A percentile compares a stretch with the other conserved stretches of the same genome.
These are phyloP conservation scores for Monosporascus sp. DNA, from an alignment of 2,329 filamentous ascomycete species.

Conservation along the genomic window DNA sequence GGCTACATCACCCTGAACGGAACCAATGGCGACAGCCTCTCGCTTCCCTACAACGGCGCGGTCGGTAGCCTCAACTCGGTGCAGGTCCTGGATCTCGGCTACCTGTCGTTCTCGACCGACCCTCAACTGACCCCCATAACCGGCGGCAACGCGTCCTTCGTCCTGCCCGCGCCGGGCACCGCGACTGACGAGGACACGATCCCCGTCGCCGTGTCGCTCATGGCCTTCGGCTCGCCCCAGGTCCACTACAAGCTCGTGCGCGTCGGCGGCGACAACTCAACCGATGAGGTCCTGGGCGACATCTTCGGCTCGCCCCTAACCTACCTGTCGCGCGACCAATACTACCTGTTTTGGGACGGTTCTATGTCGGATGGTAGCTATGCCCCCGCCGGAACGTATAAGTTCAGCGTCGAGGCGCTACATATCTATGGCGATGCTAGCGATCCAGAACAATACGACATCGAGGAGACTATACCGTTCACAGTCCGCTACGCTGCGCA, in stretches of 20 bases:
- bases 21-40: constrained; percentile 32
- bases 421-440: constrained; percentile 45
- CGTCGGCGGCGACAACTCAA: constrained; percentile 26
- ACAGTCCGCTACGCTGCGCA: constrained; percentile 35
- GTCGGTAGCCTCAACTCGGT: constrained; percentile 32
- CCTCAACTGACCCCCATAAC: constrained; percentile 17
- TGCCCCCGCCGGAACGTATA: constrained; percentile 45
- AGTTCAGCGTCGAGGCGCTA: constrained; percentile 43
- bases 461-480: constrained; percentile 36
- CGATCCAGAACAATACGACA: constrained; percentile 42
- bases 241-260: constrained; percentile 42
- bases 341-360: constrained; percentile 39
- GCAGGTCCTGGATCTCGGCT: constrained; percentile 30
- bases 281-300: constrained; percentile 31
- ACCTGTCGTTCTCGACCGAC: constrained; percentile 32
- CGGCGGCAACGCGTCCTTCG: constrained; percentile 19
- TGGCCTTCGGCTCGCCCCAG: constrained; percentile 41
- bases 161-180: constrained; percentile 16
- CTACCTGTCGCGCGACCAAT: constrained; percentile 29
- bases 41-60: constrained; percentile 29
- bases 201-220: constrained; percentile 34
- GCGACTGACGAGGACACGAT: constrained; percentile 23
- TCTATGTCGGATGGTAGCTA: constrained; percentile 41
- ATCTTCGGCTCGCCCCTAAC: constrained; percentile 36
- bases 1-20: constrained; percentile 43